A percentile compares a stretch with the other conserved stretches of the same genome.
phyloP scores from a whole-genome alignment of 345 rosid species.

The Ceriops decandra region DNA sequence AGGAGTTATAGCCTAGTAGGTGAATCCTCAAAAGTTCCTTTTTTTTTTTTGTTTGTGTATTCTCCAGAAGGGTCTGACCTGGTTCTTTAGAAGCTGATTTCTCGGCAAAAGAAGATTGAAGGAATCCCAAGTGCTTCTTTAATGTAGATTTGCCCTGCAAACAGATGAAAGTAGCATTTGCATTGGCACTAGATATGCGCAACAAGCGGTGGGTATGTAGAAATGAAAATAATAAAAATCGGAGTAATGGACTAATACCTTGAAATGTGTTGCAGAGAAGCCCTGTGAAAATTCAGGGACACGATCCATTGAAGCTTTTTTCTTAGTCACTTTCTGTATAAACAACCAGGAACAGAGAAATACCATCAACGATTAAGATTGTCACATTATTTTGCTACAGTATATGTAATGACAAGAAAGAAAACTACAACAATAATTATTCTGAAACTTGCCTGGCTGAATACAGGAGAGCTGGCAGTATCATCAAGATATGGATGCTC shows the following conservation, averaged over 20 bases:
- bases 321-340: constrained; percentile 24
- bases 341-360: constrained; percentile 14
- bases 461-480: constrained; percentile 68
- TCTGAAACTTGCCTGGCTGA: constrained; percentile 43
- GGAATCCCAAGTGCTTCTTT: constrained; percentile 40
- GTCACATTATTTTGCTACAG: neutral
- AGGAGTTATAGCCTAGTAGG: no score
- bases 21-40: neutral
- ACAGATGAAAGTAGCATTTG: constrained; percentile 9
- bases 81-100: constrained; percentile 37
- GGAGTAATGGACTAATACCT: constrained; percentile 24
- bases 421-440: neutral
- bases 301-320: constrained; percentile 34
- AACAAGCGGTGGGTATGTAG: neutral
- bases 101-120: constrained; percentile 33
- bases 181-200: neutral
- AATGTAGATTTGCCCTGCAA: constrained; percentile 44
- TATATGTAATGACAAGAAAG: neutral
- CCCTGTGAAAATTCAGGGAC: constrained; percentile 44
- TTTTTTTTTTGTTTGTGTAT: neutral
- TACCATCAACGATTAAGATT: neutral
- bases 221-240: neutral
- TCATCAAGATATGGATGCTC: constrained; percentile 58
- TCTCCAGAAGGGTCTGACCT: constrained; percentile 22
- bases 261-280: constrained; percentile 43